Base-by-base conservation (phyloP, 371 early-diverging fungal genomes). In the Furculomyces boomerangus region DNA sequence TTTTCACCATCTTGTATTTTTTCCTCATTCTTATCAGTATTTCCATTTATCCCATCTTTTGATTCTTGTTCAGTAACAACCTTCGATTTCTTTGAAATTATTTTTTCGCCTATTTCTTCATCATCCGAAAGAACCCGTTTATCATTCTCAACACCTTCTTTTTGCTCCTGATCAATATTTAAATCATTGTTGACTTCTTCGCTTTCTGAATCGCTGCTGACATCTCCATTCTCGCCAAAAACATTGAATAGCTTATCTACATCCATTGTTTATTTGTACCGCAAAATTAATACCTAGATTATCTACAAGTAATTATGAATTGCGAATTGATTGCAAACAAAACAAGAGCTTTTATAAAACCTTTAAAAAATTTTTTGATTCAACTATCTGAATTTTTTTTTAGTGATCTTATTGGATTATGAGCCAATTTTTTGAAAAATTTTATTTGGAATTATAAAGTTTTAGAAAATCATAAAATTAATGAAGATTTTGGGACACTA, bases 181-280 rank as follows among this genome's bases (percentile, higher is more conserved):
- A n/a, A n/a, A n/a, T n/a, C n/a, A n/a, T n/a, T n/a, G n/a, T n/a
- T n/a, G n/a, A 43, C 7, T 31, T 16, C 22, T 13, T n/a, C 50
- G 5, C 13, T 18, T 54, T 47, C 55, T 26, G 39, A 25, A 8
- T 49, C 45, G 13, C 41, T 32, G 8, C 41, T 43, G 3, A 16
- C 10, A 14, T 5, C 8, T 20, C 20, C 20, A 2, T 47, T 43
- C n/a, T 54, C 43, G 28, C 41, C 41, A 40, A 54, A 54, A 20
- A 54, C 55, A n/a, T 25, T 25, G 30, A 54, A 54, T 25, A 54
- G 39, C 25, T 54, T 49, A 30, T 49, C 22, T 3, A 54, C 30
- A 45, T 54, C 43, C 55, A 54, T 54, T 25, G 18, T 48, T 25
- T 3, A 29, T 35, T n/a, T n/a, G n/a, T n/a, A n/a, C n/a, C n/a